These are phyloP conservation scores for Penicillium sp. DNA, from an alignment of 2,329 filamentous ascomycete species.

Conservation along the genomic window DNA sequence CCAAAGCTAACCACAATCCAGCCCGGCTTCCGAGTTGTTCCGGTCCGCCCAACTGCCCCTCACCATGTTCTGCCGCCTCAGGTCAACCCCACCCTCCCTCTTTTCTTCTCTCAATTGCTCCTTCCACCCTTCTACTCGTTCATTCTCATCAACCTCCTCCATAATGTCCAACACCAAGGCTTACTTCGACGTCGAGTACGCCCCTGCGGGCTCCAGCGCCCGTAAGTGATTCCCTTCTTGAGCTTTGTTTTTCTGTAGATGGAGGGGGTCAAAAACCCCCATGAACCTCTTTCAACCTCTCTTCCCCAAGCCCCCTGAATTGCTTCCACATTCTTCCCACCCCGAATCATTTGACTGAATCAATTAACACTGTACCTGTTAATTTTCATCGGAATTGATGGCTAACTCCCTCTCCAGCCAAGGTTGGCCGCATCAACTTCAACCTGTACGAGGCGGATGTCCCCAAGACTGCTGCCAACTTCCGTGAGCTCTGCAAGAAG, in stretches of 20 bases:
- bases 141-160: constrained; percentile 53
- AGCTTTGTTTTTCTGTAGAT: constrained; percentile 1
- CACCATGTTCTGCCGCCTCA: constrained; percentile 43
- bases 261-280: constrained; percentile 12
- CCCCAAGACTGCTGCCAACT: constrained; percentile 83
- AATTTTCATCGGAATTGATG: constrained; percentile 13
- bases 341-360: constrained; percentile 4
- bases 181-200: constrained; percentile 68
- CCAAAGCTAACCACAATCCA: constrained; percentile 23
- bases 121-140: constrained; percentile 27
- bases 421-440: constrained; percentile 79
- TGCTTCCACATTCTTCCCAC: background rate
- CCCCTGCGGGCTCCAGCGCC: constrained; percentile 34
- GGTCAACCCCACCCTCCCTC: constrained; percentile 44
- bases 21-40: constrained; percentile 24
- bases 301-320: background rate
- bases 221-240: constrained; percentile 24
- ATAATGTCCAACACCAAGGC: constrained; percentile 67
- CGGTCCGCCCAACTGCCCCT: constrained; percentile 32
- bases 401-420: constrained; percentile 48
- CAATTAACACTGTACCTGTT: constrained; percentile 17
- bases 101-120: constrained; percentile 39
- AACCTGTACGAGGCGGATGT: constrained; percentile 79
- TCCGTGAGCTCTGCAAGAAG: constrained; percentile 74
- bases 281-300: constrained; percentile 8